Evolutionary conservation across 2,329 filamentous ascomycete species (phyloP), one percentile per base, ranked within the genome.

Genomic region (Emmonsiellopsis sp.): DNA sequence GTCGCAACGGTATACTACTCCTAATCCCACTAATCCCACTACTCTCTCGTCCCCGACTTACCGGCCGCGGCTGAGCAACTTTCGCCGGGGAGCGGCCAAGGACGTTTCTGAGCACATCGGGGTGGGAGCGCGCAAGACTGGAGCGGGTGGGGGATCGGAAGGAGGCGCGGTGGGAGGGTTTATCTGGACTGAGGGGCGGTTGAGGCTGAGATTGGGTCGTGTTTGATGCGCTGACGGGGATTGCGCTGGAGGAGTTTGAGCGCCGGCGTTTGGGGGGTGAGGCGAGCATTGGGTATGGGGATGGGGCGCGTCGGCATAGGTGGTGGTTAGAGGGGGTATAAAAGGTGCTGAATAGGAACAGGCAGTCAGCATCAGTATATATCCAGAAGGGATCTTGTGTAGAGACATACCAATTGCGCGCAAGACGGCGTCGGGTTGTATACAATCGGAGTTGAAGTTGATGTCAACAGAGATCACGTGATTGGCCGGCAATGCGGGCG

Each of bases 131-230:
- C 54, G 82, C 74, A 11, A 86, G 68, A 60, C 82, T 87, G 10
- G 83, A 76, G 63, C 77, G 81, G 0, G 83, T 86, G 0, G 85
- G 83, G n/a, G 83, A 85, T 52, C 80, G 80, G 62, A 83, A 86
- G 0, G 83, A 85, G 0, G 79, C 76, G 1, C 76, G 75, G 46
- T 68, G 61, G 33, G 62, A 56, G 52, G 57, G 58, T 46, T 58
- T 56, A 60, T 59, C 56, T 37, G 55, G 49, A 49, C 43, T 59
- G 32, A 53, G 50, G 21, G 56, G 54, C 14, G 46, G 46, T 37
- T 13, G 46, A 39, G 46, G n/a, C 46, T 56, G 51, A 27, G 21
- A 27, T 31, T 59, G 62, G 47, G 68, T 69, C 53, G 68, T 72
- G 54, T 70, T 71, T 37, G 70, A 70, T 60, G 68, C 68, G 62